phyloP scores from a whole-genome alignment of 768 basidiomycete species.

The Tephrocybe sp. region DNA sequence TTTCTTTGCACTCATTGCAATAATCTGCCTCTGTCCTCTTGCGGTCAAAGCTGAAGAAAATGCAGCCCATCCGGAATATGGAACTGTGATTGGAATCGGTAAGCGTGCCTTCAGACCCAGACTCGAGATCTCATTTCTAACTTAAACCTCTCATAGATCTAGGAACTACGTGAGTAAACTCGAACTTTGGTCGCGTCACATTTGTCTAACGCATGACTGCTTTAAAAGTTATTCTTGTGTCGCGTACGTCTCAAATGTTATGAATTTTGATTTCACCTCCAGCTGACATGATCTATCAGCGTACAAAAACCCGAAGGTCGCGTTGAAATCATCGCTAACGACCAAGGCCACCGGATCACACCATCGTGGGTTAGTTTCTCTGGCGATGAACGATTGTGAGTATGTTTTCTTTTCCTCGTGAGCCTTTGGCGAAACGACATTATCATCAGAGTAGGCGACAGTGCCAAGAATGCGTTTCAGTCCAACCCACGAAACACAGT shows the following conservation, averaged over 20 bases:
- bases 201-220: background rate
- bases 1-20: constrained; percentile 53
- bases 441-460: constrained; percentile 13
- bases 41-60: constrained; percentile 44
- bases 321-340: constrained; percentile 82
- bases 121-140: background rate
- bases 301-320: constrained; percentile 49
- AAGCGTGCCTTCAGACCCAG: constrained; percentile 19
- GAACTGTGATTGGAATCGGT: constrained; percentile 84
- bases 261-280: background rate
- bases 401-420: background rate
- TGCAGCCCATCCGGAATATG: constrained; percentile 47
- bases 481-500: constrained; percentile 28
- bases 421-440: background rate
- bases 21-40: constrained; percentile 69
- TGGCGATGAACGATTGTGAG: constrained; percentile 71
- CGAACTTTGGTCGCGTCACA: background rate
- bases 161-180: constrained; percentile 63
- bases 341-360: constrained; percentile 88
- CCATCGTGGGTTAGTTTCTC: constrained; percentile 93
- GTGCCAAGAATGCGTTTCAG: constrained; percentile 16
- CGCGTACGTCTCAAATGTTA: constrained; percentile 24
- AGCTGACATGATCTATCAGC: constrained; percentile 25
- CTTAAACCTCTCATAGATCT: constrained; percentile 50
- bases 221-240: constrained; percentile 68